A percentile compares a stretch with the other conserved stretches of the same genome.
These are phyloP conservation scores for Choiromyces venosus DNA, from an alignment of 495 filamentous ascomycete genomes.

Conservation along the genomic window DNA sequence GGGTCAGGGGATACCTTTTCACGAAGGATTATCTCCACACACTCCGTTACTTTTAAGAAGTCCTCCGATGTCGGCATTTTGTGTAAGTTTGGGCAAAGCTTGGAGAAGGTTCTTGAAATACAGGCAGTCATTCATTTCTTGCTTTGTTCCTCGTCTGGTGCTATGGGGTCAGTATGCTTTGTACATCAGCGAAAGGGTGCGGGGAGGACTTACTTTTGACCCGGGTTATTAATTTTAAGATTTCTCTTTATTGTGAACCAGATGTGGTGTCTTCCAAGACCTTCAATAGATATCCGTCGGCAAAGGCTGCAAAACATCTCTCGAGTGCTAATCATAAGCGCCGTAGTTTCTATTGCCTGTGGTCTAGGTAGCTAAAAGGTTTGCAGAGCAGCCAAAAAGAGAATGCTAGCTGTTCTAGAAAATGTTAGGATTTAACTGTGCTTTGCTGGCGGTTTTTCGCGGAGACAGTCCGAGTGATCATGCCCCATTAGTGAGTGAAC, in stretches of 20 bases:
- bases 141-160: constrained; percentile 14
- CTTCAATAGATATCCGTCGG: constrained; percentile 19
- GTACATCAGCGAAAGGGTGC: no score
- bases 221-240: constrained; percentile 24
- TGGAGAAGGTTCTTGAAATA: constrained; percentile 25
- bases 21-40: constrained; percentile 27
- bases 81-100: constrained; percentile 19
- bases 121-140: background rate
- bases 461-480: background rate
- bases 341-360: constrained; percentile 31
- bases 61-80: constrained; percentile 18
- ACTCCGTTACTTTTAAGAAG: constrained; percentile 28
- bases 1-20: constrained; percentile 20
- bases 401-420: constrained; percentile 15
- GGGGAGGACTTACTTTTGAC: constrained; percentile 25
- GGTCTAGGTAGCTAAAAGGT: constrained; percentile 14
- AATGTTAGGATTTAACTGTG: background rate
- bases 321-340: constrained; percentile 23
- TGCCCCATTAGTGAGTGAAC: background rate
- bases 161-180: constrained; percentile 22
- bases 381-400: constrained; percentile 27
- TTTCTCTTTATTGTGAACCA: constrained; percentile 20
- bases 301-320: constrained; percentile 17
- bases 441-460: background rate
- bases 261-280: background rate